Percentiles rank a stretch among this genome's conserved stretches.
Evolutionary conservation across 73 alveolate species (phyloP).

Genomic region (Stentor roeselii): DNA sequence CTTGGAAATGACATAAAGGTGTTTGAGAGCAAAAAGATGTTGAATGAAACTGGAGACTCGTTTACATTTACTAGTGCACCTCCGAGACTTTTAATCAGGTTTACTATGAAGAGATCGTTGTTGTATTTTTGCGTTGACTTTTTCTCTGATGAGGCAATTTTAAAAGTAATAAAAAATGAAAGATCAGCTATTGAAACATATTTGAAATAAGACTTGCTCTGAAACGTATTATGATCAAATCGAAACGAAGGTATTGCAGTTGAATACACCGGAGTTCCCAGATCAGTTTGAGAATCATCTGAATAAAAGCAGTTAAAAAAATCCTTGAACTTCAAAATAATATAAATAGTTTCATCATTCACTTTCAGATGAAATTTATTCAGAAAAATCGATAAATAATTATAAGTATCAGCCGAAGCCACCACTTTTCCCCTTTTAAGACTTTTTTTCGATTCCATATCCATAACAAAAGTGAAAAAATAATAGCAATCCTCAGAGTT

Average conservation of each 20-base stretch:
- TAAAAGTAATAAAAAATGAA: not conserved
- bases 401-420: not conserved
- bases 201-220: slow-evolving; percentile 16
- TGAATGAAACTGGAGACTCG: slow-evolving; percentile 21
- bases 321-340: not conserved
- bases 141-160: not conserved
- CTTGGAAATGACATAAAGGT: not conserved
- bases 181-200: not conserved
- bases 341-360: slow-evolving; percentile 1
- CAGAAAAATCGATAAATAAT: not conserved
- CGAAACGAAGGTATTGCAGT: not conserved
- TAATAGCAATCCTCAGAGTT: not conserved
- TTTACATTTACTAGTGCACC: slow-evolving; percentile 3
- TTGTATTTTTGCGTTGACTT: not conserved
- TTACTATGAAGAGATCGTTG: not conserved
- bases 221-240: not conserved
- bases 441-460: not conserved
- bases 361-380: not conserved
- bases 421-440: not conserved
- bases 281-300: not conserved
- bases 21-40: not conserved
- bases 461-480: not conserved
- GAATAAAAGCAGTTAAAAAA: not conserved
- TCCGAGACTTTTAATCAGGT: not conserved
- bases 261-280: not conserved